Percentiles rank a stretch among this genome's conserved stretches.
phyloP scores from a whole-genome alignment of 1,139 yeast species.

The Lodderomyces theae region DNA sequence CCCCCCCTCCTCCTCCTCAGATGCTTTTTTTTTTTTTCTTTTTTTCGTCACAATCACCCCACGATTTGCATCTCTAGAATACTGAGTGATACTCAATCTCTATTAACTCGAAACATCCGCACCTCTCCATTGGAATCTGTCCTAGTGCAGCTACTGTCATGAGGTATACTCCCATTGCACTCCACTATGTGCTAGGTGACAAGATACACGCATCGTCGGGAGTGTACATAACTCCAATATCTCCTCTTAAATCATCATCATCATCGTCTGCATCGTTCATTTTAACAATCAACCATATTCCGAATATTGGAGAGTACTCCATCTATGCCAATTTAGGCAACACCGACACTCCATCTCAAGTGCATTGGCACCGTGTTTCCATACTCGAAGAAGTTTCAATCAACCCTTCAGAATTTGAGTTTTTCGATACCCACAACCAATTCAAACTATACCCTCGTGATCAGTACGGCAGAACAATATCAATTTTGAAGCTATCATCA shows the following conservation, averaged over 20 bases:
- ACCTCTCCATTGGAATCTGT: too few relatives aligned
- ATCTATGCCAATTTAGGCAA: constrained; percentile 18
- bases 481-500: constrained; percentile 3
- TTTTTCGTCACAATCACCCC: too few relatives aligned
- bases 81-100: too few relatives aligned
- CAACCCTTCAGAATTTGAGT: constrained; percentile 7
- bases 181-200: constrained; percentile 21
- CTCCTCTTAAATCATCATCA: neutral
- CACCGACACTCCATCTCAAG: neutral
- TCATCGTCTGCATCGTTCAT: constrained; percentile 8
- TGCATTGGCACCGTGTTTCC: constrained; percentile 6
- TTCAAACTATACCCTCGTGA: constrained; percentile 31
- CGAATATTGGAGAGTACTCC: constrained; percentile 15
- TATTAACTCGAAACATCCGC: too few relatives aligned
- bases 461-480: constrained; percentile 9
- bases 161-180: constrained; percentile 24
- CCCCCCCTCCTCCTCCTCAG: too few relatives aligned
- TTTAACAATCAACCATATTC: constrained; percentile 20
- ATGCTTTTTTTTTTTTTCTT: too few relatives aligned
- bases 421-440: constrained; percentile 21
- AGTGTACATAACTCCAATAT: constrained; percentile 18
- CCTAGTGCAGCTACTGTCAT: too few relatives aligned
- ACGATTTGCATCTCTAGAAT: too few relatives aligned
- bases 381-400: neutral
- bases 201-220: constrained; percentile 26